Conservation (phyloP, 2,329 filamentous ascomycete species). For the Exserohilum turcica region DNA sequence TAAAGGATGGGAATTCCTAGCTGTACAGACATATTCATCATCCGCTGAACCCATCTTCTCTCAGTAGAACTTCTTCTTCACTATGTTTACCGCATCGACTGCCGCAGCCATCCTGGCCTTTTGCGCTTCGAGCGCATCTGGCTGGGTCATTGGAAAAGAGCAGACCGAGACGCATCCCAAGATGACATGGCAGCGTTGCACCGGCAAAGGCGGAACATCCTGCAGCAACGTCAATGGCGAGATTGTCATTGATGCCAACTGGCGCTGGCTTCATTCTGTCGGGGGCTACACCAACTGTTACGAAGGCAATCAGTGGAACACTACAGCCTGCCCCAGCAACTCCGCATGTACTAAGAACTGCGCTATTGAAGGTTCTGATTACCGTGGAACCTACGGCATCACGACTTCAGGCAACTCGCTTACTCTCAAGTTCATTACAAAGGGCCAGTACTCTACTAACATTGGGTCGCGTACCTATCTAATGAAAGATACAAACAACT, state of each 20-base stretch:
- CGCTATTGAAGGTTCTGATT: slow-evolving; percentile 50
- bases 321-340: slow-evolving; percentile 42
- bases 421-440: slow-evolving; percentile 63
- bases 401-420: slow-evolving; percentile 58
- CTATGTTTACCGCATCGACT: slow-evolving; percentile 30
- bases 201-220: slow-evolving; percentile 40
- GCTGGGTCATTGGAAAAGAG: slow-evolving; percentile 44
- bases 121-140: slow-evolving; percentile 33
- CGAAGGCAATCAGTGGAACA: slow-evolving; percentile 50
- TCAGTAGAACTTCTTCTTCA: not conserved
- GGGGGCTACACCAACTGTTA: slow-evolving; percentile 48
- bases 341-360: slow-evolving; percentile 41
- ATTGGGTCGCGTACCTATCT: slow-evolving; percentile 46
- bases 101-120: slow-evolving; percentile 30
- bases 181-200: slow-evolving; percentile 49
- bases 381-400: slow-evolving; percentile 54
- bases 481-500: slow-evolving; percentile 39
- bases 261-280: slow-evolving; percentile 54
- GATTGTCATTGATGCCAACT: slow-evolving; percentile 52
- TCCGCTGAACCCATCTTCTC: not conserved
- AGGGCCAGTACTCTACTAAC: slow-evolving; percentile 50
- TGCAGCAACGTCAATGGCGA: slow-evolving; percentile 43
- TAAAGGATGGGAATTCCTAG: not conserved
- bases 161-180: slow-evolving; percentile 50
- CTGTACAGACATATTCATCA: not conserved